Conservation (phyloP, 495 filamentous ascomycete species). For the Collariella sp. region DNA sequence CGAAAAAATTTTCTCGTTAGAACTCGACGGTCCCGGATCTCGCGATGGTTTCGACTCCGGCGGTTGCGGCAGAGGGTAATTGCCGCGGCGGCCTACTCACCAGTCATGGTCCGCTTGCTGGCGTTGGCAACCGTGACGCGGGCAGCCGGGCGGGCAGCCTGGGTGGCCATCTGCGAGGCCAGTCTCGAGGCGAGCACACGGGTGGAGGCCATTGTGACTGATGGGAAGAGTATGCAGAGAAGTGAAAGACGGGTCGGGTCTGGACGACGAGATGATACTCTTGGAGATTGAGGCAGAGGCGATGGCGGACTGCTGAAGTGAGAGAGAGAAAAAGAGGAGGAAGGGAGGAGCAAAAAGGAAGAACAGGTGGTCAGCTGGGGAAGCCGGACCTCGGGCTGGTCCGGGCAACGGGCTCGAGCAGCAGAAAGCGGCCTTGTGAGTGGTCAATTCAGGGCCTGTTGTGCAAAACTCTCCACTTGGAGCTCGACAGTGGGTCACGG, state of each 20-base stretch:
- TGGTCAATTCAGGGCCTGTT: conserved; percentile 28
- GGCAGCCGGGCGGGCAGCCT: conserved; percentile 62
- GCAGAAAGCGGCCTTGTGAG: conserved; percentile 16
- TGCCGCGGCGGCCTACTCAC: conserved; percentile 34
- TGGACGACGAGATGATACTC: conserved; percentile 27
- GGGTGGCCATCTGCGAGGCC: conserved; percentile 61
- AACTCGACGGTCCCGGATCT: conserved; percentile 1
- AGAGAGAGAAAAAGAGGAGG: conserved; percentile 33
- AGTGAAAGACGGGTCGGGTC: conserved; percentile 28
- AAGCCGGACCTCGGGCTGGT: conserved; percentile 31
- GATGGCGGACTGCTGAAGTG: conserved; percentile 32
- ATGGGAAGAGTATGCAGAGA: conserved; percentile 31
- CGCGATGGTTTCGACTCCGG: not conserved
- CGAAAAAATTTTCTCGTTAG: conserved; percentile 10
- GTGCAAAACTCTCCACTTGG: conserved; percentile 21
- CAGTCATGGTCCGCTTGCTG: conserved; percentile 61
- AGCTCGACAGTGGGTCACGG: conserved; percentile 21
- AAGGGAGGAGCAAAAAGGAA: conserved; percentile 25
- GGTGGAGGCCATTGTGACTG: conserved; percentile 61
- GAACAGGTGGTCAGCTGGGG: conserved; percentile 28
- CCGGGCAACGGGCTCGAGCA: conserved; percentile 30
- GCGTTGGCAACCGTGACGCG: conserved; percentile 51
- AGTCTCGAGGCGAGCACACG: conserved; percentile 61
- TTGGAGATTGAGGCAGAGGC: conserved; percentile 20
- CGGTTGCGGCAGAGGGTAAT: not conserved